Conservation (phyloP, 352 stramenopile genomes). For the Globisporangium rhizosaccharum region DNA sequence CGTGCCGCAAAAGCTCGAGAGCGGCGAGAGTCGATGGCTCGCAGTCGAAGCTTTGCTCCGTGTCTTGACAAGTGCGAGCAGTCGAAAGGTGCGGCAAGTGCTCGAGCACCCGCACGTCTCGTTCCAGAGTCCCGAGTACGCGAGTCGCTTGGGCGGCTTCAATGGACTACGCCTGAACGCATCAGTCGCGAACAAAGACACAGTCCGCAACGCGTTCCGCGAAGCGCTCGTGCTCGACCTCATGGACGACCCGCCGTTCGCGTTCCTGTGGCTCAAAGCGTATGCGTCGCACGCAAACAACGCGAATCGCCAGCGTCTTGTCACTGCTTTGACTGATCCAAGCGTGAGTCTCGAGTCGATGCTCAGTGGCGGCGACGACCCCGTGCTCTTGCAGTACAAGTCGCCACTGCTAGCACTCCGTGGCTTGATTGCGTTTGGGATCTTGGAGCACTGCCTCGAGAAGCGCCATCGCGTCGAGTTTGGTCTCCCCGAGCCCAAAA, state of each 20-base stretch:
- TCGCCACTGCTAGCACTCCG: conserved; percentile 56
- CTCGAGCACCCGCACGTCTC: conserved; percentile 34
- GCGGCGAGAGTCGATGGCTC: conserved; percentile 44
- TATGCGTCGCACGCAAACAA: conserved; percentile 11
- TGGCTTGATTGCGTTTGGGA: conserved; percentile 66
- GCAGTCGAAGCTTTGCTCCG: conserved; percentile 46
- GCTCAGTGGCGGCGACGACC: conserved; percentile 11
- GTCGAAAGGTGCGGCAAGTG: conserved; percentile 22
- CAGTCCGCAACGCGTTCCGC: conserved; percentile 20
- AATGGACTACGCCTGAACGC: conserved; percentile 37
- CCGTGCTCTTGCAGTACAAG: conserved; percentile 20
- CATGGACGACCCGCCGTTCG: conserved; percentile 47
- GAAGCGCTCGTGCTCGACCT: conserved; percentile 51
- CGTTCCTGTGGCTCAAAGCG: conserved; percentile 58
- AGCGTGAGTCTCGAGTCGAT: conserved; percentile 19
- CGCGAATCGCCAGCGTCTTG: conserved; percentile 17
- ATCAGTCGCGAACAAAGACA: conserved; percentile 12
- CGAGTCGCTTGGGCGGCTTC: conserved; percentile 28
- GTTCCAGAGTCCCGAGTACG: conserved; percentile 30
- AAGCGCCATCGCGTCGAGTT: conserved; percentile 84
- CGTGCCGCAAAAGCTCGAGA: conserved; percentile 30
- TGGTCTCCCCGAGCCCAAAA: conserved; percentile 37
- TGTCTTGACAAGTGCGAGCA: conserved; percentile 12
- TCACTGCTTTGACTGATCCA: conserved; percentile 31
- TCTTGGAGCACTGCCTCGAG: conserved; percentile 80